Base-by-base conservation (phyloP, 495 filamentous ascomycete genomes). In the Articulospora tetracladia region DNA sequence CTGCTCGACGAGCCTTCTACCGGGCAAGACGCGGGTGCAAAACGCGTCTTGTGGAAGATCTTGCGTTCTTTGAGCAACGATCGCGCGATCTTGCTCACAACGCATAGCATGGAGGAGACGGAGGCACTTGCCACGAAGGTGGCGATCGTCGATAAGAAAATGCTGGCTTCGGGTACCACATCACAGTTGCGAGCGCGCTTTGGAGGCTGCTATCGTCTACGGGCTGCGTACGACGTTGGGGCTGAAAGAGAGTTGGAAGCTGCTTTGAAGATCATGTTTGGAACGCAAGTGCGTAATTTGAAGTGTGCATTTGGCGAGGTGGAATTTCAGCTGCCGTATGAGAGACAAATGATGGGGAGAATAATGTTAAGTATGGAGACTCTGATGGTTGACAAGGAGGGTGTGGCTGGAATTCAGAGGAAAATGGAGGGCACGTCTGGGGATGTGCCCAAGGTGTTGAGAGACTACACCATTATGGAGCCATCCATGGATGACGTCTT, bases 61-160 rank as follows among this genome's bases (percentile, higher is more conserved):
- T 65, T 79, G 15, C 49, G 55, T 25, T 50, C 70, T 1, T 65
- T 78, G 17, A 63, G 62, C 1, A 32, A 68, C 0, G 70, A 73
- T 23, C 66, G 76, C 3, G 67, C 70, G 3, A 67, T 79, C 12
- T 59, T 77, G 1, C 60, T 77, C 6, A 77, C 75, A 60, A 80
- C 79, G 4, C 77, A 82, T 62, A 72, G 67, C 1, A 80, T 80
- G 79, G 79, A 80, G 61, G 79, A 82, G 67, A 78, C 78, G 13
- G 76, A 79, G 49, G 74, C 76, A 15, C 68, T 82, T n/a, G 77
- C 77, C 1, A 69, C 77, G 41, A 72, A 74, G 19, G 76, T 76
- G 1, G 78, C 74, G 19, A 77, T 82, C 55, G 72, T 82, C 64
- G 76, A 75, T 2, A 72, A 66, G 34, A 63, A 62, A 15, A 77